phyloP scores from a whole-genome alignment of 2,329 filamentous ascomycete genomes.

The Dactylonectria macrodidyma region DNA sequence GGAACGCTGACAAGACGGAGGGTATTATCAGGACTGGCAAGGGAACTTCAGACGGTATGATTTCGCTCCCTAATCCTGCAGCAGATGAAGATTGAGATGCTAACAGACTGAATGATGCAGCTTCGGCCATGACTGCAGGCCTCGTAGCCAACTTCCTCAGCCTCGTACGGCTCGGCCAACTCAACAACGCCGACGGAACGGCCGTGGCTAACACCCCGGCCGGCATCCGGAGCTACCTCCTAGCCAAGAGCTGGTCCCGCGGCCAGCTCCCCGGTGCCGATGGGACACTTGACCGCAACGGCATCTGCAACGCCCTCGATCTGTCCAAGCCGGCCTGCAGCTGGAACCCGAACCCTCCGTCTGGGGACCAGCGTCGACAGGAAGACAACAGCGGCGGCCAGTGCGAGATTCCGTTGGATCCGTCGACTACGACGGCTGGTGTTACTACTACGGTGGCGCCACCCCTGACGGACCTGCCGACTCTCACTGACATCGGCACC shows the following conservation, averaged over 20 bases:
- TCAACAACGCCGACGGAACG: background rate
- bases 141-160: slow-evolving; percentile 9
- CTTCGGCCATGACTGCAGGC: slow-evolving; percentile 1
- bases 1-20: background rate
- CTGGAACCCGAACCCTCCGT: background rate
- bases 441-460: background rate
- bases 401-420: slow-evolving; percentile 4
- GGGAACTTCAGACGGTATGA: slow-evolving; percentile 4
- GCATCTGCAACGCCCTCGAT: slow-evolving; percentile 17
- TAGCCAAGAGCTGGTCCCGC: slow-evolving; percentile 7
- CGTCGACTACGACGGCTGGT: background rate
- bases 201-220: background rate
- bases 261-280: background rate
- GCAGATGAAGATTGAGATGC: background rate
- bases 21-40: background rate
- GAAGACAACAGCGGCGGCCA: background rate
- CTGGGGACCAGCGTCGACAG: slow-evolving; percentile 4
- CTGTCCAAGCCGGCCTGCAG: background rate
- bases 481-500: background rate
- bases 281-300: background rate
- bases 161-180: background rate
- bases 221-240: slow-evolving; percentile 1
- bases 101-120: background rate
- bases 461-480: background rate
- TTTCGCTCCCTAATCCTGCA: background rate